Conservation (phyloP, 352 stramenopile species). For the Phytopythium helicoides region DNA sequence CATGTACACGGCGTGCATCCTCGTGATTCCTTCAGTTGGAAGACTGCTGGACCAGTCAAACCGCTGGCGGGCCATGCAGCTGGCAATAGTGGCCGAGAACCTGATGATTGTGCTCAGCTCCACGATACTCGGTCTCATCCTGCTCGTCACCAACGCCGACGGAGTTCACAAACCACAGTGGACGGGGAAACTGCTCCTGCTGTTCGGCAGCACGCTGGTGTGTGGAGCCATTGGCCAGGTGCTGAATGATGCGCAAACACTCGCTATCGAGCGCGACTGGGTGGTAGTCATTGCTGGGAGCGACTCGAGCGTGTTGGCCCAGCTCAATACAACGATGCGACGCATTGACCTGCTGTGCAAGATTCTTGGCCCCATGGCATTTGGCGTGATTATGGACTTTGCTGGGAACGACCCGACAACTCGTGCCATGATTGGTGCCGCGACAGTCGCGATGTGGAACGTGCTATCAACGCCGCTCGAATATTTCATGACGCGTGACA, state of each 20-base stretch:
- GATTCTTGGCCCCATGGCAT: conserved; percentile 63
- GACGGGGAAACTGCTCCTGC: conserved; percentile 38
- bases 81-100: conserved; percentile 77
- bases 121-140: conserved; percentile 47
- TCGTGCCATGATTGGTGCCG: conserved; percentile 59
- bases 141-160: conserved; percentile 54
- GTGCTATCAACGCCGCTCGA: conserved; percentile 71
- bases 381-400: conserved; percentile 83
- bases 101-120: conserved; percentile 64
- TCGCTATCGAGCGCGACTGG: conserved; percentile 86
- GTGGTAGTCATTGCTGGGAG: conserved; percentile 66
- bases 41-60: conserved; percentile 59
- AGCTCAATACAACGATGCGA: conserved; percentile 72
- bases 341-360: conserved; percentile 82
- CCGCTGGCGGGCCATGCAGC: conserved; percentile 63
- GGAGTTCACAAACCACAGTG: conserved; percentile 52
- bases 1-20: conserved; percentile 72
- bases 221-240: conserved; percentile 74
- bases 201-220: conserved; percentile 56
- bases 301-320: conserved; percentile 38
- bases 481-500: conserved; percentile 68
- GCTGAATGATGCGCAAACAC: conserved; percentile 75
- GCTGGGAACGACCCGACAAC: conserved; percentile 56
- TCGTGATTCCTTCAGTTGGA: conserved; percentile 66
- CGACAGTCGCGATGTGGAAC: conserved; percentile 78